Evolutionary conservation across 441 rosid genomes (phyloP), one percentile per base, ranked within the genome.

Genomic region (Syzygium syzygioides): DNA sequence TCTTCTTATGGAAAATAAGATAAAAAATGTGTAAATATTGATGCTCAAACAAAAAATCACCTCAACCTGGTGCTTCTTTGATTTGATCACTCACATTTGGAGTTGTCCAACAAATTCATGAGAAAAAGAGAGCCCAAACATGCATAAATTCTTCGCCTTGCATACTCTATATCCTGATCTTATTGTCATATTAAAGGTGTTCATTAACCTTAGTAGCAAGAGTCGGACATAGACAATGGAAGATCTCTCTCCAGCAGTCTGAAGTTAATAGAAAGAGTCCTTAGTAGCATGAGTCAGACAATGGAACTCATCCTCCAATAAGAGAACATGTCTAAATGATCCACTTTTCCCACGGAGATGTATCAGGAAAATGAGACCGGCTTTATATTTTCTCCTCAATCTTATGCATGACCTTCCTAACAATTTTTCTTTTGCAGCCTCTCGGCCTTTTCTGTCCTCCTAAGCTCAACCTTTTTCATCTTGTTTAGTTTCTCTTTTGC

Each of bases 401-500:
- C 83, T 76, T 76, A 28, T 41, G 83, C 5, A 23, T 41, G n/a
- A 76, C 83, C 52, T 85, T 52, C 86, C 45, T 13, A 52, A 85
- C 48, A 55, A 91, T 87, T 88, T 88, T 89, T 91, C 86, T 53
- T 92, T 80, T 88, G 88, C 19, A 88, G 76, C 88, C 88, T 91
- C 86, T 86, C 86, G 62, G 86, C 86, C 68, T 86, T 87, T 79
- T 85, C 90, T 66, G 86, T 87, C 89, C 88, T 89, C 57, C 54
- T 79, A 79, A 85, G 87, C 90, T 87, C 92, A 55, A 71, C 86
- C 90, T 88, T 94, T 68, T 85, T 93, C 93, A 94, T 64, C 93
- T 95, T 98, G 89, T 94, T 95, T 80, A 89, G 80, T 92, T 94
- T 96, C 88, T 94, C 96, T 86, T 94, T 93, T 32, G 93, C 91